phyloP scores from a whole-genome alignment of 2,329 filamentous ascomycete species.

The Epichloe sibirici region DNA sequence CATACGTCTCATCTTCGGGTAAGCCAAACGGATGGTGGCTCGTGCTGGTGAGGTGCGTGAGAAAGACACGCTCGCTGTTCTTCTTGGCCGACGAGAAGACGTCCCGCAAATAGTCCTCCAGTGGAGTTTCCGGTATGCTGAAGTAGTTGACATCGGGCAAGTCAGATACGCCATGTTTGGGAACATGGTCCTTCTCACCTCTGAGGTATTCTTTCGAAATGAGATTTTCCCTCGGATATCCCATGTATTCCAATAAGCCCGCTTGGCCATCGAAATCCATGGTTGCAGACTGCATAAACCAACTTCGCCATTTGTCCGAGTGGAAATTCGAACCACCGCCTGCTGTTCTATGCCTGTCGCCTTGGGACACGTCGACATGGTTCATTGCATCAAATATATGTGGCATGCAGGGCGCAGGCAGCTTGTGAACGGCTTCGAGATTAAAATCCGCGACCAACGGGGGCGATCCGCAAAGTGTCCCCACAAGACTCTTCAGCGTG shows the following conservation, averaged over 20 bases:
- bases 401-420: conserved; percentile 33
- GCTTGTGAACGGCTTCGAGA: conserved; percentile 25
- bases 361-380: conserved; percentile 8
- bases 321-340: conserved; percentile 10
- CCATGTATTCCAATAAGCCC: conserved; percentile 16
- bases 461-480: conserved; percentile 28
- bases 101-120: conserved; percentile 22
- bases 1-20: conserved; percentile 16
- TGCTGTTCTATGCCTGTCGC: neutral
- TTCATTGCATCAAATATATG: conserved; percentile 26
- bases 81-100: conserved; percentile 18
- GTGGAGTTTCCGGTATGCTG: conserved; percentile 18
- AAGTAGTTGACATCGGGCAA: conserved; percentile 23
- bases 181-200: conserved; percentile 8
- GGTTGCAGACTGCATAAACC: conserved; percentile 20
- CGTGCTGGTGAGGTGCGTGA: conserved; percentile 24
- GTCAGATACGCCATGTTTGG: conserved; percentile 17
- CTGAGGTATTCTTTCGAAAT: conserved; percentile 20
- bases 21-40: conserved; percentile 22
- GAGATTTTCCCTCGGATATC: conserved; percentile 14
- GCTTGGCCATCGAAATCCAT: conserved; percentile 20
- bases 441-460: conserved; percentile 31
- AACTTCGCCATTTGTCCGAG: conserved; percentile 18
- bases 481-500: conserved; percentile 30
- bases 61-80: conserved; percentile 20